Evolutionary conservation across 371 early-diverging fungal species (phyloP), one percentile per base, ranked within the genome.

Genomic region (Lichtheimia ornata): DNA sequence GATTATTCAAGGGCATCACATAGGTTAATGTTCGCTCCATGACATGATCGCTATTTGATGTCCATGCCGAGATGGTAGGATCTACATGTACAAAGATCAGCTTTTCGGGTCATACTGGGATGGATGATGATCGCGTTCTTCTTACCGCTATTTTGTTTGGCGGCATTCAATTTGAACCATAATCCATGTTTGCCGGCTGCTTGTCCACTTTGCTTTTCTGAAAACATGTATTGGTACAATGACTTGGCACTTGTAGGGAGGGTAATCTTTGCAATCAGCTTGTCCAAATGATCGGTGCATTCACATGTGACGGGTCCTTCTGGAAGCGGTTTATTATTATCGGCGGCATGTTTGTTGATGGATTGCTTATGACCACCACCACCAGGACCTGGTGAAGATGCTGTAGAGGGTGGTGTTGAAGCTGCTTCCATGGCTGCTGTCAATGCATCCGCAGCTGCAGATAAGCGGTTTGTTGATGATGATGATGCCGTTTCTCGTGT

Each of bases 271-370:
- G 74, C 58, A 35, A 85, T 87, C 11, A 69, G 61, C 56, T 84
- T 84, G 24, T 91, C 92, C 15, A 85, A 58, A 72, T 91, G 92
- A 24, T 82, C 84, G 27, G 81, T 70, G 62, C 92, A 91, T 9
- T 74, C 74, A 54, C 92, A 91, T 2, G 59, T 17, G 0, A 83
- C 80, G n/a, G 81, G 81, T 0, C 64, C 71, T 14, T 75, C 43
- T 0, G 89, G 86, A 17, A 56, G 50, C 11, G 28, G 56, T 18
- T 57, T 57, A 14, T 56, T 22, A 25, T 42, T 12, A 20, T 52
- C 13, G 50, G 35, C 13, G 50, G 35, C 24, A 15, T 28, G 15
- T 9, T 30, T 50, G 18, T 47, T n/a, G 20, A 40, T 30, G n/a
- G 18, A 6, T 45, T 43, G 52, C 24, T 42, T 41, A 1, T 27